phyloP scores from a whole-genome alignment of 208 protist species.

The Porcisia hertigi region DNA sequence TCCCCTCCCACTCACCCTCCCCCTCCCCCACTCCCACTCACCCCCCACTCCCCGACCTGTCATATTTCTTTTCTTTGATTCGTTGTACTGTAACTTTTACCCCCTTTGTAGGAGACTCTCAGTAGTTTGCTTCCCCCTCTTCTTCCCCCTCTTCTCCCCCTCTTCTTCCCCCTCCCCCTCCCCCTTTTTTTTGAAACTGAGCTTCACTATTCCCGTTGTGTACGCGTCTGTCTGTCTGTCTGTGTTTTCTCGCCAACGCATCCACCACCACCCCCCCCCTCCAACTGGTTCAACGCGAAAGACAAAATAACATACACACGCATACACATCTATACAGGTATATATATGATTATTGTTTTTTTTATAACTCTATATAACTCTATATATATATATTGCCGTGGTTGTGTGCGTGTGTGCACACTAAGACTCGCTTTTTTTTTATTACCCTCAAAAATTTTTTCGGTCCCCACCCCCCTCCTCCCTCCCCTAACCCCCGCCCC shows the following conservation, averaged over 20 bases:
- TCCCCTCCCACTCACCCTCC: neutral
- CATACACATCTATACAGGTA: too few species aligned
- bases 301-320: too few species aligned
- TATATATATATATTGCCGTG: too few species aligned
- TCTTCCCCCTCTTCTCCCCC: neutral
- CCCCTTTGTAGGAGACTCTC: too few species aligned
- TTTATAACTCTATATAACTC: too few species aligned
- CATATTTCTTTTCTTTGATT: too few species aligned
- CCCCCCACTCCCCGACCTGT: neutral
- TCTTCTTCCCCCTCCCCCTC: neutral
- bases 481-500: neutral
- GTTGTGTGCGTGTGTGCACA: neutral
- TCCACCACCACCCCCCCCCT: too few species aligned
- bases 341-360: too few species aligned
- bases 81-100: too few species aligned
- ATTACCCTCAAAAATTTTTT: neutral
- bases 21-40: neutral
- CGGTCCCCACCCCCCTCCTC: neutral
- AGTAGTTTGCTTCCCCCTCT: neutral
- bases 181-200: neutral
- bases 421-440: too few species aligned
- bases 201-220: neutral
- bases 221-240: neutral
- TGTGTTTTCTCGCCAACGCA: neutral
- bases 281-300: too few species aligned